Evolutionary conservation across 495 filamentous ascomycete genomes (phyloP).

Genomic region (Cryomyces minteri): DNA sequence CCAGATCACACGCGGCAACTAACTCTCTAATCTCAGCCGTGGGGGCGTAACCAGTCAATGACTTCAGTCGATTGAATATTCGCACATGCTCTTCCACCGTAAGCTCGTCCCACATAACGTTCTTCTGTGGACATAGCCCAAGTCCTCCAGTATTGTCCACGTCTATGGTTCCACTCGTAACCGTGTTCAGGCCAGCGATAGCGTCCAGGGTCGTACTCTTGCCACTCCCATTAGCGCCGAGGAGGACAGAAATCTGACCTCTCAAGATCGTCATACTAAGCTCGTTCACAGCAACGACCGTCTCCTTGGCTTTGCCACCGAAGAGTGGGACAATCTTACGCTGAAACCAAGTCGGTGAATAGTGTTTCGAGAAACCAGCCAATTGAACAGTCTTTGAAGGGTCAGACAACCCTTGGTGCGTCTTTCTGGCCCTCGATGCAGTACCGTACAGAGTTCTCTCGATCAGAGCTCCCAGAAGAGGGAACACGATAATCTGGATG

Average conservation of each 20-base stretch:
- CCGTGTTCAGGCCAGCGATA: conserved; percentile 57
- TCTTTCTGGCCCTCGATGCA: conserved; percentile 37
- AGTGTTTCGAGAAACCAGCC: conserved; percentile 52
- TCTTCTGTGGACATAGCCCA: conserved; percentile 64
- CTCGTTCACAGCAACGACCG: conserved; percentile 53
- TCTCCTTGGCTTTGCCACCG: conserved; percentile 31
- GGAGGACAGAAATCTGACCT: conserved; percentile 63
- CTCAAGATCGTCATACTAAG: conserved; percentile 45
- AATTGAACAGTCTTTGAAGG: conserved; percentile 31
- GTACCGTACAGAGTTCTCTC: conserved; percentile 65
- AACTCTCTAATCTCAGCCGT: conserved; percentile 37
- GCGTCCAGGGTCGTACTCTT: conserved; percentile 78
- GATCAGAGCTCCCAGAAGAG: conserved; percentile 47
- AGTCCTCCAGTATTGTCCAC: conserved; percentile 55
- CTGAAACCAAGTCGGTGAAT: conserved; percentile 42
- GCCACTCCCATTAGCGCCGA: conserved; percentile 75
- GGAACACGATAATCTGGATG: conserved; percentile 56
- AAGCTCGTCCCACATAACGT: conserved; percentile 72
- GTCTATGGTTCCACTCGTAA: conserved; percentile 51
- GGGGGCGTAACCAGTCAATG: conserved; percentile 29
- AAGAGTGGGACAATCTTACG: conserved; percentile 26
- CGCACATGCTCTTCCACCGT: conserved; percentile 65
- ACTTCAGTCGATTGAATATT: conserved; percentile 66
- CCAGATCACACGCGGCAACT: conserved; percentile 48
- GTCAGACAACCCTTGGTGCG: conserved; percentile 12